Percentiles rank a stretch among this genome's conserved stretches.
Evolutionary conservation across 1,284 basidiomycete genomes (phyloP).

Genomic region (Exobasidium cylindrosporum): DNA sequence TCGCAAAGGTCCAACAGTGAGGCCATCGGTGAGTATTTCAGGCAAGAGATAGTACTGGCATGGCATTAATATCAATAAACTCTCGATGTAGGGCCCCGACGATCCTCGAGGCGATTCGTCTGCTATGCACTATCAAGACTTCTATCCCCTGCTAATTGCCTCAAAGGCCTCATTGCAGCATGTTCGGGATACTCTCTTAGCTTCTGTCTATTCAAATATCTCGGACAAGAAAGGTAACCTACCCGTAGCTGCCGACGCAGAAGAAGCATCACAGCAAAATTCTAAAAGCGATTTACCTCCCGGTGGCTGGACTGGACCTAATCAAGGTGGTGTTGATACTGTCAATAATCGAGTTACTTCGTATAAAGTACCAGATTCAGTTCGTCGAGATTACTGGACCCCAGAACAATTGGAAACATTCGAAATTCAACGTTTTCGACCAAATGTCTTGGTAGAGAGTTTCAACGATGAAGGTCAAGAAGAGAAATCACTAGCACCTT

Average conservation of each 20-base stretch:
- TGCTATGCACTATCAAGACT: conserved; percentile 24
- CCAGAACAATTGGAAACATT: conserved; percentile 29
- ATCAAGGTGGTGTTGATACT: background rate
- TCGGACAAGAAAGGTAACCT: background rate
- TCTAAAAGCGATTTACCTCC: background rate
- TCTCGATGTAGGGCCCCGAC: conserved; percentile 2
- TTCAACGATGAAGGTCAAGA: background rate
- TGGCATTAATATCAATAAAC: background rate
- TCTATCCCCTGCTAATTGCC: conserved; percentile 41
- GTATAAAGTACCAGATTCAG: conserved; percentile 27
- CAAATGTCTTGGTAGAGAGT: conserved; percentile 37
- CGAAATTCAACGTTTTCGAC: conserved; percentile 39
- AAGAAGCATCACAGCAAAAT: conserved; percentile 3
- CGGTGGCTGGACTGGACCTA: background rate
- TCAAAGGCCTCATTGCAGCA: conserved; percentile 33
- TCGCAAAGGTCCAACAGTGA: conserved; percentile 34
- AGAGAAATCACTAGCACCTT: conserved; percentile 23
- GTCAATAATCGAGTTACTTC: conserved; percentile 18
- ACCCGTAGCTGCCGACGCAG: background rate
- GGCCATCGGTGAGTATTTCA: background rate
- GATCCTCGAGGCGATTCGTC: conserved; percentile 14
- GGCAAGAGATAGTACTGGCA: background rate
- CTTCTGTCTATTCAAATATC: conserved; percentile 29
- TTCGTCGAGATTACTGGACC: conserved; percentile 42
- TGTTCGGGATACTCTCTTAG: conserved; percentile 35